These are phyloP conservation scores for Vitis rotundifolia DNA, from an alignment of 164 flowering plant species.

Conservation along the genomic window DNA sequence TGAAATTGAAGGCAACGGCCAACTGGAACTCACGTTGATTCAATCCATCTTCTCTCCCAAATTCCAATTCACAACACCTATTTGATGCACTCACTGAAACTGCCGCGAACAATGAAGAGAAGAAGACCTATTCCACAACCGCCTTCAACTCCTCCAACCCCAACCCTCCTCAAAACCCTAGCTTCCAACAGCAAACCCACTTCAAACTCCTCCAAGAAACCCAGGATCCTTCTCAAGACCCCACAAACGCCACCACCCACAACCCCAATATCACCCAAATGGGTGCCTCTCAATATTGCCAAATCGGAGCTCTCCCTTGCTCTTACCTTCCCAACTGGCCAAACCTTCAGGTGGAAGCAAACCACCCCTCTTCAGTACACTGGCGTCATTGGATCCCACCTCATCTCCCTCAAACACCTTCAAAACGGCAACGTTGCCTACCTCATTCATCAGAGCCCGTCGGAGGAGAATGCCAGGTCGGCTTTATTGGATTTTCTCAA, in stretches of 20 bases:
- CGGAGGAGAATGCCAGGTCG: constrained; percentile 28
- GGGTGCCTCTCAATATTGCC: constrained; percentile 68
- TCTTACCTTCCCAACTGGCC: constrained; percentile 97
- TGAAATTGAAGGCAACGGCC: too few relatives aligned
- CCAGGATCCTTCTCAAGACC: constrained; percentile 20
- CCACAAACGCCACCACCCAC: constrained; percentile 3
- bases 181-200: background rate
- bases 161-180: constrained; percentile 12
- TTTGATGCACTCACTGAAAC: constrained; percentile 3
- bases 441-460: constrained; percentile 36
- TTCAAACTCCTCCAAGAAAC: constrained; percentile 11
- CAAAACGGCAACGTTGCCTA: constrained; percentile 49
- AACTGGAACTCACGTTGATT: background rate
- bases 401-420: constrained; percentile 76
- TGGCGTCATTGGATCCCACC: constrained; percentile 74
- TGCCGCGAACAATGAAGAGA: constrained; percentile 19
- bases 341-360: constrained; percentile 89
- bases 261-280: constrained; percentile 16
- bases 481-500: constrained; percentile 75
- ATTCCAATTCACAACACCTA: too few relatives aligned
- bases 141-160: constrained; percentile 23
- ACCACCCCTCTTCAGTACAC: constrained; percentile 72
- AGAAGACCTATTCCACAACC: constrained; percentile 7
- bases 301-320: constrained; percentile 78
- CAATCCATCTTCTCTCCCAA: background rate